Conservation (phyloP, 345 rosid genomes). For the sweet orange (Citrus sinensis) region DVS_A1.0 CM039167.1:3297001-3297500, state of each 20-base stretch:
- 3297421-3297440: constrained; percentile 81
- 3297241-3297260: constrained; percentile 90
- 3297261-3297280: constrained; percentile 96
- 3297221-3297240: constrained; percentile 95
- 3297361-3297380: not conserved
- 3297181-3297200: constrained; percentile 58
- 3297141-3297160: constrained; percentile 83
- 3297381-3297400: not conserved
- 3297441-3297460: constrained; percentile 68
- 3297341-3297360: constrained; percentile 44
- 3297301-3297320: constrained; percentile 80
- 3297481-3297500: constrained; percentile 17
- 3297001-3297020: not conserved
- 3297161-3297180: constrained; percentile 79
- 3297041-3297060: not conserved
- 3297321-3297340: constrained; percentile 76
- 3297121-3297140: constrained; percentile 97
- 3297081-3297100: constrained; percentile 98
- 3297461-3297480: constrained; percentile 26
- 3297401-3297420: not conserved
- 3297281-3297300: constrained; percentile 98
- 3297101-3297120: constrained; percentile 95
- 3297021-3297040: not conserved
- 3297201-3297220: constrained; percentile 53
- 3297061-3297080: constrained; percentile 1